Percentiles rank a stretch among this genome's conserved stretches.
phyloP scores from a whole-genome alignment of 331 rosid genomes.

The Cydonia oblonga region DNA sequence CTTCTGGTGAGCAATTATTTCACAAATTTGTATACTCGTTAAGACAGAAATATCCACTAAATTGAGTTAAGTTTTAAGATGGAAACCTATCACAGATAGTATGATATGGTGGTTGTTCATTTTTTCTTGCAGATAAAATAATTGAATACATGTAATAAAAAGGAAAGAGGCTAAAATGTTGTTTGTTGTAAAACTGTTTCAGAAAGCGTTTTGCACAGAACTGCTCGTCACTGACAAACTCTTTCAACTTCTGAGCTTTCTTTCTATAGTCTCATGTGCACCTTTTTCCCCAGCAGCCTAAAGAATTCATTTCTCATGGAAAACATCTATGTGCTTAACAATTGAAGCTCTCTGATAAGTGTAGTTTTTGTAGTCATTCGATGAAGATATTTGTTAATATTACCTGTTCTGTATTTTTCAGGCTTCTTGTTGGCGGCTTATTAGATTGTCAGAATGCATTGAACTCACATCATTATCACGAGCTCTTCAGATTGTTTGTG shows the following conservation, averaged over 20 bases:
- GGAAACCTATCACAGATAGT: background rate
- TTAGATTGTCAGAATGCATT: constrained; percentile 22
- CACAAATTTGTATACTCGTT: background rate
- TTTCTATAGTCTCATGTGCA: background rate
- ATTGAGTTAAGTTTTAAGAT: background rate
- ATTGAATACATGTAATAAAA: background rate
- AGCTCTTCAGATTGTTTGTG: constrained; percentile 58
- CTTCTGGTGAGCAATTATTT: background rate
- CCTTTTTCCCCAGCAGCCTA: background rate
- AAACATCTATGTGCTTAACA: background rate
- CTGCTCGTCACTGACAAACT: background rate
- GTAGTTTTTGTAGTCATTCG: constrained; percentile 4
- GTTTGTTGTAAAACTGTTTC: background rate
- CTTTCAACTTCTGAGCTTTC: background rate
- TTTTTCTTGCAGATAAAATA: background rate
- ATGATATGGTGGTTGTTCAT: background rate
- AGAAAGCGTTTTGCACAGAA: background rate
- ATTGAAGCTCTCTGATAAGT: constrained; percentile 6
- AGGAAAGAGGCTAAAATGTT: background rate
- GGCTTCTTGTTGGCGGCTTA: constrained; percentile 57
- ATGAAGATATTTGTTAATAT: constrained; percentile 7
- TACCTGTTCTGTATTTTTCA: constrained; percentile 29
- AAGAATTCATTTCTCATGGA: background rate
- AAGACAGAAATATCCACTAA: background rate
- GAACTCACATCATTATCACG: constrained; percentile 23